Base-by-base conservation (phyloP, 2,329 filamentous ascomycete genomes). In the Exophiala alcalophila region DNA sequence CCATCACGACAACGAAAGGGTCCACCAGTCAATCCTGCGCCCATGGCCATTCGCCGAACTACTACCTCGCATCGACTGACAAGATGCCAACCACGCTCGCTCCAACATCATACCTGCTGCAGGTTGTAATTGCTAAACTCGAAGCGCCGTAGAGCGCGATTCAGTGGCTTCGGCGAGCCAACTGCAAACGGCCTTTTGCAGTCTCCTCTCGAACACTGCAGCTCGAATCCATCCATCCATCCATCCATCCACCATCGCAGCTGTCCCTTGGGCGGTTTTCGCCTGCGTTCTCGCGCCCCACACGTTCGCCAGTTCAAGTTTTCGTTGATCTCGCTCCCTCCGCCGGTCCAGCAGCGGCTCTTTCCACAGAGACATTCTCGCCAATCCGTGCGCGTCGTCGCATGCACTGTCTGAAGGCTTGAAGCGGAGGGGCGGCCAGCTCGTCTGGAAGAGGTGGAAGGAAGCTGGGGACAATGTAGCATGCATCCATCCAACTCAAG, bases 1-100 rank as follows among this genome's bases (percentile, higher is more conserved):
- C 49, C 44, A 28, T 45, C 36, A 51, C 40, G 44, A 48, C 44
- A 47, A 48, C 18, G 21, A 37, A 24, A 31, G 27, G 44, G 43
- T 50, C 47, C 48, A 50, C 43, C 27, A 26, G 38, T 18, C 24
- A 26, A 21, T 26, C 38, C 39, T 40, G 19, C 9, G 16, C 15
- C 21, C 29, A 29, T 24, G 29, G 24, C 29, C 19, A 38, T 43
- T 47, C 40, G 43, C 44, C 41, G 32, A 37, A n/a, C n/a, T n/a
- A n/a, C 40, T 42, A 37, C 37, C 42, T 47, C 26, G 30, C 40
- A 28, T 46, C 27, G 25, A 30, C 38, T 35, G 16, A 16, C 34
- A 27, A 38, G 16, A 25, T 28, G 21, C 23, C 24, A 11, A 45
- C 29, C 35, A 39, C 29, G 10, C 35, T 28, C 19, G 37, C 42